Base-by-base conservation (phyloP, 805 yeast species). In the Priceomyces medius region DNA sequence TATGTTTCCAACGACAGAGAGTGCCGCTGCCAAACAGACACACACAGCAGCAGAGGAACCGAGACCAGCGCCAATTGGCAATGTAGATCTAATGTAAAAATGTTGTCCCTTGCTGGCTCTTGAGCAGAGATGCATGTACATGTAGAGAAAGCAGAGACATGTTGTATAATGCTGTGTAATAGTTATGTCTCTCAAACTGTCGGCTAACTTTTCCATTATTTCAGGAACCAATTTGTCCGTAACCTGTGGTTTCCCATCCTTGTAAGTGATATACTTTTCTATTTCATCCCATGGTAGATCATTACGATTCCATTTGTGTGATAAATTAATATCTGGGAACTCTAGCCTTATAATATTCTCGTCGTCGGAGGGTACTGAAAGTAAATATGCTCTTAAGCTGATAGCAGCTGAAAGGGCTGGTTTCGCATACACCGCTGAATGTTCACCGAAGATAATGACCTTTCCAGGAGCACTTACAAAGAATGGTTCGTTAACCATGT, bases 361-460 rank as follows among this genome's bases (percentile, higher is more conserved):
- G 35, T 71, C 64, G 10, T 60, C 55, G 43, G 66, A 68, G 14
- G 76, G 71, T 2, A 80, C 61, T 1, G 86, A 93, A 16, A 85
- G 64, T 6, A 90, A 63, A 53, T 88, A 91, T 0, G 97, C 86
- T 54, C 97, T 76, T 43, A 93, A 68, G 5, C 93, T 83, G 7
- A 91, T 76, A 3, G 97, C 93, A 0, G 98, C 97, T 1, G 99
- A 98, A 39, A 93, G 86, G 9, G 97, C 98, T 1, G 97, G 97
- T 68, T 82, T 86, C 35, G 86, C 83, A 59, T 86, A 87, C 0
- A 93, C 99, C 2, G 95, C 98, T 6, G 97, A 86, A 57, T 93
- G 99, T 58, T 93, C 99, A 17, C 99, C 99, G 61, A 90, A 93
- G 26, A 93, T 73, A 52, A 93, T 93, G 34, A 89, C 96, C 57